phyloP scores from a whole-genome alignment of 2,329 filamentous ascomycete species.

The Neonectria sp. region DNA sequence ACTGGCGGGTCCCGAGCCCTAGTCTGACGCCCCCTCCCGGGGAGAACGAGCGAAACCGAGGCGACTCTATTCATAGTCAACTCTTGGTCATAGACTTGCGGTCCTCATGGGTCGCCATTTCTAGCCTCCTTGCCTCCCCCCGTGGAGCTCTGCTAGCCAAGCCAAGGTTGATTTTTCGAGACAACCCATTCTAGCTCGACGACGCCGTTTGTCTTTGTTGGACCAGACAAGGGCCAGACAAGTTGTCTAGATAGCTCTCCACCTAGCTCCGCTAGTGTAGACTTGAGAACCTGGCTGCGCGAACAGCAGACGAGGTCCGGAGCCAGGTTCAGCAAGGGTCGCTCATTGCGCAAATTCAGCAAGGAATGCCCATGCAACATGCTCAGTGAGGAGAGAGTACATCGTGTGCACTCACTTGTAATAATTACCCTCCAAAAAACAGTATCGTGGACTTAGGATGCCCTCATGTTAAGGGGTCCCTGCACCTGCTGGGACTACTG shows the following conservation, averaged over 20 bases:
- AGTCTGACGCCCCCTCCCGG: background rate
- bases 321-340: background rate
- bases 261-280: constrained; percentile 20
- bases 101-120: constrained; percentile 23
- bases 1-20: constrained; percentile 22
- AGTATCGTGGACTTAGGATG: constrained; percentile 12
- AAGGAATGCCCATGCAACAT: constrained; percentile 9
- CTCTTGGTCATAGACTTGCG: constrained; percentile 4
- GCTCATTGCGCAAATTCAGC: constrained; percentile 10
- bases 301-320: constrained; percentile 13
- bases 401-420: constrained; percentile 13
- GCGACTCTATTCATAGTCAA: background rate
- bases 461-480: constrained; percentile 5
- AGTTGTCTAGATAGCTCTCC: constrained; percentile 21
- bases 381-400: background rate
- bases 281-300: constrained; percentile 13
- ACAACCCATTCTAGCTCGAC: constrained; percentile 22
- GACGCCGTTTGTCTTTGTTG: constrained; percentile 27
- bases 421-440: constrained; percentile 1
- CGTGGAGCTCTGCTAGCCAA: constrained; percentile 15
- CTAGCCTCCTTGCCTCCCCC: constrained; percentile 5
- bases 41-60: background rate
- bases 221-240: constrained; percentile 13
- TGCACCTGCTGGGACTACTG: constrained; percentile 19
- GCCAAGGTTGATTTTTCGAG: constrained; percentile 20